Evolutionary conservation across 2,329 filamentous ascomycete genomes (phyloP), one percentile per base, ranked within the genome.

Genomic region (Monilinia fructicola): DNA sequence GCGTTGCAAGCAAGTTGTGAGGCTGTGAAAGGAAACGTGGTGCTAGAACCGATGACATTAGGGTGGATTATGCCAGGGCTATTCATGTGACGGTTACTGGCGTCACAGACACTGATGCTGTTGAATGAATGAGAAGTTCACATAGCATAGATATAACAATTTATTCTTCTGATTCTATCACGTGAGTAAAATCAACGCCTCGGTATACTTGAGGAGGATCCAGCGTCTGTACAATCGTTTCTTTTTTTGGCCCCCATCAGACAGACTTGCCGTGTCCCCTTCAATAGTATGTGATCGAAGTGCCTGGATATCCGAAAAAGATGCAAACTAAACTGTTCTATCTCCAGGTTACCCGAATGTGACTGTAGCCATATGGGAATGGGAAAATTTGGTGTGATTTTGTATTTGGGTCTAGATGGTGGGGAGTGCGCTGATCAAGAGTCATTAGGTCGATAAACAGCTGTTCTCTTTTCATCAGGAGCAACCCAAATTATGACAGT

Each of bases 351-450:
- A 11, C 31, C 54, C 23, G 23, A 35, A 65, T 23, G n/a, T 48
- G 42, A 28, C 54, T 44, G 12, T 54, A 65, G 9, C 42, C 21
- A 26, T 31, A 23, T 53, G 63, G 63, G 1, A 59, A 65, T 23
- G 14, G 14, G 23, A 60, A 31, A 35, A 65, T 21, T 23, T 7
- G 4, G 46, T n/a, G 0, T 60, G 11, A 1, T 50, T 53, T 9
- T 44, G 16, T 18, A 46, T 46, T 59, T 16, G 5, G 18, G n/a
- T 23, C 21, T 48, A 9, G 21, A 48, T 48, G 1, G 6, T 5
- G 16, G 9, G 9, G 5, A 7, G 21, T 48, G 16, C 21, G 9
- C 5, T 3, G 18, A 48, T 48, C 5, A 48, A n/a, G 9, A n/a
- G n/a, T 21, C 44, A 21, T 48, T 4, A 9, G n/a, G 16, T 14